These are phyloP conservation scores for Pythium biforme DNA, from an alignment of 352 stramenopile genomes.

Conservation along the genomic window DNA sequence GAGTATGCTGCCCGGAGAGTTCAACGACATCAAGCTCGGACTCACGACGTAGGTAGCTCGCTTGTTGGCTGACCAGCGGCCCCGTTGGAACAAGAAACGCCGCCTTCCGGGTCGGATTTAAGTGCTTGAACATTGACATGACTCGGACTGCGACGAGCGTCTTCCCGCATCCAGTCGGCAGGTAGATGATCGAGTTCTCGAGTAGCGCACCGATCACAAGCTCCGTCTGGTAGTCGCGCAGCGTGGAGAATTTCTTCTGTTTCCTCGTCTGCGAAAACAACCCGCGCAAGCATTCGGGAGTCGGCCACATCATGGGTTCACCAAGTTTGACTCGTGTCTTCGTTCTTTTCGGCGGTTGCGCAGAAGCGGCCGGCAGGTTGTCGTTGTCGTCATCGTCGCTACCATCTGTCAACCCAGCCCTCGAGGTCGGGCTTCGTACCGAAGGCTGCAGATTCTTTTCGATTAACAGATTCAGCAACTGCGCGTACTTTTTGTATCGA, in stretches of 20 bases:
- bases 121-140: conserved; percentile 54
- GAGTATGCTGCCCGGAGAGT: conserved; percentile 55
- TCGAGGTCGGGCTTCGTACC: conserved; percentile 5
- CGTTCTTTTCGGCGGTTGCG: not conserved
- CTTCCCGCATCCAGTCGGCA: conserved; percentile 76
- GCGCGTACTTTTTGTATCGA: conserved; percentile 18
- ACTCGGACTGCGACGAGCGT: conserved; percentile 76
- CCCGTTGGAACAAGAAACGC: conserved; percentile 76
- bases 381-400: not conserved
- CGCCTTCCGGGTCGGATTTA: conserved; percentile 55
- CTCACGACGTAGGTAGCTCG: conserved; percentile 64
- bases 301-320: conserved; percentile 25
- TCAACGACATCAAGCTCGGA: conserved; percentile 51
- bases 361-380: too few relatives aligned
- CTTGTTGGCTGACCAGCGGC: conserved; percentile 75
- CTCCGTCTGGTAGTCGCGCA: conserved; percentile 72
- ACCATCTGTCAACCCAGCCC: not conserved
- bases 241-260: conserved; percentile 39
- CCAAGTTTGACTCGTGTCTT: not conserved
- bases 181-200: conserved; percentile 79
- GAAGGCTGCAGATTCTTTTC: not conserved
- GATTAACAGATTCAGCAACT: conserved; percentile 8
- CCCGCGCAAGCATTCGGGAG: conserved; percentile 28
- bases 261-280: conserved; percentile 15
- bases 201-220: conserved; percentile 61